phyloP scores from a whole-genome alignment of 2,329 filamentous ascomycete species.

The Microcyclospora pomicola region DNA sequence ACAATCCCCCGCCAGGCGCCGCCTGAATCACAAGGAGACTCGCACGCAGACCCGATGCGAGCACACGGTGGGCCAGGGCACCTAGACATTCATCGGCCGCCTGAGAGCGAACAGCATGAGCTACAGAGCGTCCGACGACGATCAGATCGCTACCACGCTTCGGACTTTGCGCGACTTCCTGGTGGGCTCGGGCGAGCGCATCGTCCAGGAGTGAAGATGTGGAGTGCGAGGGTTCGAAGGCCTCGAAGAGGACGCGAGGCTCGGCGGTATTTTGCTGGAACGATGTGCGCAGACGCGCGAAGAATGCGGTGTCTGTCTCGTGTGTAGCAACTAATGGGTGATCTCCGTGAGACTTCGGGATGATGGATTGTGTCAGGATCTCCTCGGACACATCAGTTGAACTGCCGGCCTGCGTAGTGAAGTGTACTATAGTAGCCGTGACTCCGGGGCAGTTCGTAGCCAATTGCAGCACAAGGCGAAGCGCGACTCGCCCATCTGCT shows the following conservation, averaged over 20 bases:
- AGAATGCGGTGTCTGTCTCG: slow-evolving; percentile 41
- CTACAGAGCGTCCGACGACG: slow-evolving; percentile 44
- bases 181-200: slow-evolving; percentile 40
- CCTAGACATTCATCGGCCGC: slow-evolving; percentile 36
- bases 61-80: slow-evolving; percentile 45
- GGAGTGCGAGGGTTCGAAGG: slow-evolving; percentile 22
- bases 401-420: slow-evolving; percentile 25
- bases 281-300: slow-evolving; percentile 39
- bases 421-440: slow-evolving; percentile 60
- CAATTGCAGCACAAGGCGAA: slow-evolving; percentile 72
- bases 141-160: slow-evolving; percentile 59
- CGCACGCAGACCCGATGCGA: slow-evolving; percentile 44
- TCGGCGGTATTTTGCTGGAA: slow-evolving; percentile 33
- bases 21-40: slow-evolving; percentile 61
- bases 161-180: slow-evolving; percentile 45
- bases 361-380: slow-evolving; percentile 1
- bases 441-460: slow-evolving; percentile 59
- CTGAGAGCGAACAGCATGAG: slow-evolving; percentile 25
- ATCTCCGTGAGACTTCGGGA: background rate
- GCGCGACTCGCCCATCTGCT: slow-evolving; percentile 63
- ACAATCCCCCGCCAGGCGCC: slow-evolving; percentile 6
- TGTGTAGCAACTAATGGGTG: background rate
- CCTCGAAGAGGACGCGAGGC: slow-evolving; percentile 45
- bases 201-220: slow-evolving; percentile 29
- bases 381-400: slow-evolving; percentile 1